Evolutionary conservation across 208 protist species (phyloP), one percentile per base, ranked within the genome.

Genomic region (Crithidia mellificae): DNA sequence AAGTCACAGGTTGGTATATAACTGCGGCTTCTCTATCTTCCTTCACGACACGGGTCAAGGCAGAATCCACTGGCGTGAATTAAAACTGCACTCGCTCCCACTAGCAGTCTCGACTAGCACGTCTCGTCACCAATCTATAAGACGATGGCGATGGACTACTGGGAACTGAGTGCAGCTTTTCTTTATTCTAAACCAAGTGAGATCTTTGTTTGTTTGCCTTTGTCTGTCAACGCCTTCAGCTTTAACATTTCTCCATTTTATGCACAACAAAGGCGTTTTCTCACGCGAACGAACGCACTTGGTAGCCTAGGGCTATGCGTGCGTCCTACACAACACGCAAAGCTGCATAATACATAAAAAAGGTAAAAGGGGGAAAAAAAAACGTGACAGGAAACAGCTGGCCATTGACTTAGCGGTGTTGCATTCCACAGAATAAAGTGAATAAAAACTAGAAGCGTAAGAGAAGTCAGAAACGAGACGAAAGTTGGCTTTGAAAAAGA

Each of bases 371-470:
- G 36, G 57, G 15, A 50, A 32, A 68, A 51, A 30, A 19, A 38
- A 25, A 61, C 68, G 57, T 22, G 63, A 55, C 63, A 36, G 36
- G 39, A 67, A 38, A 61, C 20, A 17, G 20, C 17, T 38, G 32
- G 15, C 2, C 17, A 6, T n/a, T 46, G 17, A 46, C 41, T 46
- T 15, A 46, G 41, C 17, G 41, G 14, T 46, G 17, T n/a, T 46
- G 15, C 41, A 46, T 46, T 46, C 8, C 8, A 54, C 14, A 73
- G 49, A 44, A 52, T 49, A 32, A 58, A 57, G 57, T 41, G 22
- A 73, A 44, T 36, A 52, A 57, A 30, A 59, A 36, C 12, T 2
- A 4, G 46, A 25, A 54, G 47, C 52, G 53, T 47, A 52, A 59
- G 11, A 54, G 27, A 38, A 38, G n/a, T n/a, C n/a, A 38, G 34